These are phyloP conservation scores for Seiridium cupressi DNA, from an alignment of 2,329 filamentous ascomycete species.

Conservation along the genomic window DNA sequence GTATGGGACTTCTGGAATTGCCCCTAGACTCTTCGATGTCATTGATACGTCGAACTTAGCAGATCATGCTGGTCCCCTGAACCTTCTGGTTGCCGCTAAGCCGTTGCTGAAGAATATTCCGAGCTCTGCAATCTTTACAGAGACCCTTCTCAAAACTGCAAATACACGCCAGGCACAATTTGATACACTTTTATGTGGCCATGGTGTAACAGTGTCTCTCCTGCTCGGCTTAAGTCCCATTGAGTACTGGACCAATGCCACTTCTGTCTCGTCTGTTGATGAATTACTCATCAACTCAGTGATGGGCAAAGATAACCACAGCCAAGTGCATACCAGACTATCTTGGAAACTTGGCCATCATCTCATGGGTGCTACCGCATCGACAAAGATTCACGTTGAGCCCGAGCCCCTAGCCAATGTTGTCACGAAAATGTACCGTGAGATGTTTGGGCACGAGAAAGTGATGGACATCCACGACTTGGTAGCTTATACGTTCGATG, in stretches of 20 bases:
- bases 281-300: conserved; percentile 31
- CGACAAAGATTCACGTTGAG: conserved; percentile 27
- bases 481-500: too few species aligned
- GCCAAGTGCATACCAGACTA: conserved; percentile 21
- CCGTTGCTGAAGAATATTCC: conserved; percentile 44
- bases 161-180: conserved; percentile 28
- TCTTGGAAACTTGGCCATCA: conserved; percentile 25
- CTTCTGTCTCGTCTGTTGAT: conserved; percentile 35
- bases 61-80: conserved; percentile 37
- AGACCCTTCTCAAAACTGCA: conserved; percentile 37
- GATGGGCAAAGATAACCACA: not conserved
- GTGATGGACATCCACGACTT: too few species aligned
- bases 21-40: too few species aligned
- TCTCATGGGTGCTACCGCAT: conserved; percentile 10
- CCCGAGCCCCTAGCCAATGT: conserved; percentile 12
- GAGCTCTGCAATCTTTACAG: conserved; percentile 48
- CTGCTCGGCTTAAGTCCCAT: conserved; percentile 49
- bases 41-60: too few species aligned
- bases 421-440: too few species aligned
- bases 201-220: conserved; percentile 44
- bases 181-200: conserved; percentile 42
- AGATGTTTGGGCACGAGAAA: too few species aligned
- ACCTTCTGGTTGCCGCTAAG: conserved; percentile 41
- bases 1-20: too few species aligned
- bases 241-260: conserved; percentile 50